Evolutionary conservation across 257 asterid genomes (phyloP).

Genomic region (Gentiana straminea): DNA sequence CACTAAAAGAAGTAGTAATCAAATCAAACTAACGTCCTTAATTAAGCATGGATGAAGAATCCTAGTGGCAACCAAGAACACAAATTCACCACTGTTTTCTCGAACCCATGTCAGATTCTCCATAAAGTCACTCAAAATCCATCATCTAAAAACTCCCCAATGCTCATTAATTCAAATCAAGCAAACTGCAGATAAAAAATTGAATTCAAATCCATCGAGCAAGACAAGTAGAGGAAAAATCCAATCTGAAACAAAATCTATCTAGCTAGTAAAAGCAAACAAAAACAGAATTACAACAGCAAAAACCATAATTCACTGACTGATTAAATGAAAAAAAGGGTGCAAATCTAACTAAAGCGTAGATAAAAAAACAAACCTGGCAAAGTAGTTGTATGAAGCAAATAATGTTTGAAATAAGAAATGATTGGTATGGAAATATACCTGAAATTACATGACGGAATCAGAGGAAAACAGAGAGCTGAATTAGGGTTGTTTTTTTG

Average conservation of each 20-base stretch:
- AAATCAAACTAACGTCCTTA: conserved; percentile 1
- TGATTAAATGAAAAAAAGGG: conserved; percentile 16
- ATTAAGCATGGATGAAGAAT: conserved; percentile 12
- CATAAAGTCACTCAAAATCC: conserved; percentile 8
- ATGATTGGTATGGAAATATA: conserved; percentile 13
- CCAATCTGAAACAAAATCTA: conserved; percentile 3
- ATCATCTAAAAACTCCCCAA: conserved; percentile 10
- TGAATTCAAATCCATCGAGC: conserved; percentile 12
- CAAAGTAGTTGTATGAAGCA: conserved; percentile 7
- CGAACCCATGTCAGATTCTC: conserved; percentile 18
- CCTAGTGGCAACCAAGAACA: conserved; percentile 5
- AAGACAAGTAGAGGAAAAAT: conserved; percentile 10
- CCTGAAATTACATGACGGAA: conserved; percentile 30
- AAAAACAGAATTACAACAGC: neutral
- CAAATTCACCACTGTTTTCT: conserved; percentile 4
- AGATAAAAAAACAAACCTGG: conserved; percentile 6
- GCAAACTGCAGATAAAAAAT: conserved; percentile 10
- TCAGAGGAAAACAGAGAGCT: conserved; percentile 17
- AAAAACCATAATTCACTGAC: conserved; percentile 20
- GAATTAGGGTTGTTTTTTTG: conserved; percentile 45
- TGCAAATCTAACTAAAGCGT: conserved; percentile 24
- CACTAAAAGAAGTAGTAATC: too few relatives aligned
- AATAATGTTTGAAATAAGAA: conserved; percentile 14
- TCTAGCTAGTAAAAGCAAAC: conserved; percentile 1
- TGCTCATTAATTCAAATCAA: conserved; percentile 13